Evolutionary conservation across 2,329 filamentous ascomycete genomes (phyloP).

Genomic region (Colletotrichum liaoningense): DNA sequence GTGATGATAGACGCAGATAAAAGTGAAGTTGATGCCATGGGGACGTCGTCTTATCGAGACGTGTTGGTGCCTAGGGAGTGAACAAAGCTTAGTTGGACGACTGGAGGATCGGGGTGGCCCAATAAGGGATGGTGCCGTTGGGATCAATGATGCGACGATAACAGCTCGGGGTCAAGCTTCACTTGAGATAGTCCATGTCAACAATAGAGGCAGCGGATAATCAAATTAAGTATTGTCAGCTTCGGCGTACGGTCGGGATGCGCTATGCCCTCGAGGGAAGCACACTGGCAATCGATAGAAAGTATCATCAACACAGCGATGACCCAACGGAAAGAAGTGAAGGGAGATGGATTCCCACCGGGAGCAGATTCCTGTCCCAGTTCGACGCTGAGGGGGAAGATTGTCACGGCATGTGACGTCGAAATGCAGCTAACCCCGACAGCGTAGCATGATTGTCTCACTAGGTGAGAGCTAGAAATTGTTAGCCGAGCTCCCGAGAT

Average conservation of each 20-base stretch:
- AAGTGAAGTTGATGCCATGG: neutral
- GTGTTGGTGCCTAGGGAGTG: no score
- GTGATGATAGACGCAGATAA: neutral
- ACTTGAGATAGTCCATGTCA: neutral
- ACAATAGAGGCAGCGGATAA: neutral
- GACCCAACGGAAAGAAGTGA: neutral
- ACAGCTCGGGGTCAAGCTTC: neutral
- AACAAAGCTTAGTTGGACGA: neutral
- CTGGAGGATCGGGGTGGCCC: no score
- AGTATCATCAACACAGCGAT: neutral
- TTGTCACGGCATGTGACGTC: slow-evolving; percentile 16
- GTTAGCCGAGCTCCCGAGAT: neutral
- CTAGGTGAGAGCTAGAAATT: neutral
- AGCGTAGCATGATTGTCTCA: neutral
- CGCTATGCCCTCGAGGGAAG: neutral
- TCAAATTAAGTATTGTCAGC: neutral
- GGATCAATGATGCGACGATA: neutral
- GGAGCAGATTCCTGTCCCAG: neutral
- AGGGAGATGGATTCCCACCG: neutral
- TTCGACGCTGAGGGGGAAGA: neutral
- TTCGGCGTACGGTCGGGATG: neutral
- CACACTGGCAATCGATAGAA: neutral
- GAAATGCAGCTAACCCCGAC: slow-evolving; percentile 3
- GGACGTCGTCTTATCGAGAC: neutral
- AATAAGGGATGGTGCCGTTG: no score